Conservation (phyloP, 495 filamentous ascomycete species). For the Hyphodiscus hymeniophilus region DNA sequence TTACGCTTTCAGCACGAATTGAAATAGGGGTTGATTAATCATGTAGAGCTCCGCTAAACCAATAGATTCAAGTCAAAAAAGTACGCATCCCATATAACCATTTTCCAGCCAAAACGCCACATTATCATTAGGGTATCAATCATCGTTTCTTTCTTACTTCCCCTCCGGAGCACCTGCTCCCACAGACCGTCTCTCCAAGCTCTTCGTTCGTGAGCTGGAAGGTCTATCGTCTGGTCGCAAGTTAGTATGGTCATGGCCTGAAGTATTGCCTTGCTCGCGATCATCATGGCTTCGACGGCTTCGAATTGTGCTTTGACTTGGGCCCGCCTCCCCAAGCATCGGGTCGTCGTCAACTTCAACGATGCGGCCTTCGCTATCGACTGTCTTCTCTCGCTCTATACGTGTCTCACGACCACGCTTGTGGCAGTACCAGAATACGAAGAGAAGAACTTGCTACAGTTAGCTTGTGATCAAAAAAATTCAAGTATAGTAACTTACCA, state of each 20-base stretch:
- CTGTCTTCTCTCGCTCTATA: constrained; percentile 39
- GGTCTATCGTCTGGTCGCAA: too few species aligned
- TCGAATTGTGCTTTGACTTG: background rate
- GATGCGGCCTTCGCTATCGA: constrained; percentile 18
- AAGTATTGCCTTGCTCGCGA: background rate
- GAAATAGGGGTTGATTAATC: too few species aligned
- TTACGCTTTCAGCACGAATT: too few species aligned
- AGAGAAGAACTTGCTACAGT: constrained; percentile 58
- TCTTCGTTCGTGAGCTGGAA: too few species aligned
- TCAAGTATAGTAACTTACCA: constrained; percentile 42
- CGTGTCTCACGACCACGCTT: constrained; percentile 83
- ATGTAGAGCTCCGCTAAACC: too few species aligned
- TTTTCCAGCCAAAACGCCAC: too few species aligned
- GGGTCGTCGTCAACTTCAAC: constrained; percentile 16
- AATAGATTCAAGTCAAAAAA: too few species aligned
- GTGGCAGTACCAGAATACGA: constrained; percentile 95
- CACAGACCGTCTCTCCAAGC: too few species aligned
- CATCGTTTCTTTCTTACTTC: too few species aligned
- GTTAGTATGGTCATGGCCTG: background rate
- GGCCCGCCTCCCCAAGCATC: constrained; percentile 4
- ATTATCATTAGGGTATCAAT: too few species aligned
- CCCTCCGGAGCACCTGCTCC: too few species aligned
- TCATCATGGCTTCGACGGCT: background rate
- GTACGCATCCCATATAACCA: too few species aligned
- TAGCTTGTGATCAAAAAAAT: background rate